Evolutionary conservation across 108 stramenopile genomes (phyloP), one percentile per base, ranked within the genome.

Genomic region (Schizochytrium sp.): DNA sequence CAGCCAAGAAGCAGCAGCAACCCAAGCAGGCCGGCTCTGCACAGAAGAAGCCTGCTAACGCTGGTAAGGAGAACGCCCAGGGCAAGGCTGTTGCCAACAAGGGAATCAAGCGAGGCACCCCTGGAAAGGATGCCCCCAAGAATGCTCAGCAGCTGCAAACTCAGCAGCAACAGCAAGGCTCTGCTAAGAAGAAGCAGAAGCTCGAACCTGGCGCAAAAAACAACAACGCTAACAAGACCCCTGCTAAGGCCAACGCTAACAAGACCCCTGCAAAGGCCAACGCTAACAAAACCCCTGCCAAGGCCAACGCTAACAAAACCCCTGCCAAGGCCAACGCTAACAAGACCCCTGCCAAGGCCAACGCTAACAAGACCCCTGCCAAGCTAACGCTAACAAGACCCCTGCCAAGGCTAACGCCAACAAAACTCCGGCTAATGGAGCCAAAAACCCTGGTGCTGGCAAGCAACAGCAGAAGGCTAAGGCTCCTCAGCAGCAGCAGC

Each of bases 61-160:
- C 59, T 1, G 28, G 28, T n/a, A 60, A 60, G 17, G 59, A 60
- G 19, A 60, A 60, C 59, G 28, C 17, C 19, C 17, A 60, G 17
- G 59, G 17, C 59, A 60, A 60, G 59, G 59, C 59, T n/a, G 59
- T n/a, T 60, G 59, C 59, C 59, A 60, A 17, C 59, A 60, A 60
- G 59, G 28, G 28, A 17, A 60, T 2, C 28, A 60, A 60, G 19
- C 17, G 28, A 17, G 28, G 28, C 59, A 58, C 13, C 10, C 57
- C 57, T 28, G 28, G 28, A 28, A 58, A 10, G 57, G 13, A 10
- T 10, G 17, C 57, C 13, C 57, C 57, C 57, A 17, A 10, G 13
- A 58, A 58, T 10, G 17, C 10, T 10, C 57, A 58, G 57, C 57
- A 58, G 57, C 57, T 17, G 13, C 10, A 58, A 17, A 17, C 57